A percentile compares a stretch with the other conserved stretches of the same genome.
These are phyloP conservation scores for Hemisphaericaspora lyxosophila DNA, from an alignment of 1,139 yeast species.

Conservation along the genomic window DNA sequence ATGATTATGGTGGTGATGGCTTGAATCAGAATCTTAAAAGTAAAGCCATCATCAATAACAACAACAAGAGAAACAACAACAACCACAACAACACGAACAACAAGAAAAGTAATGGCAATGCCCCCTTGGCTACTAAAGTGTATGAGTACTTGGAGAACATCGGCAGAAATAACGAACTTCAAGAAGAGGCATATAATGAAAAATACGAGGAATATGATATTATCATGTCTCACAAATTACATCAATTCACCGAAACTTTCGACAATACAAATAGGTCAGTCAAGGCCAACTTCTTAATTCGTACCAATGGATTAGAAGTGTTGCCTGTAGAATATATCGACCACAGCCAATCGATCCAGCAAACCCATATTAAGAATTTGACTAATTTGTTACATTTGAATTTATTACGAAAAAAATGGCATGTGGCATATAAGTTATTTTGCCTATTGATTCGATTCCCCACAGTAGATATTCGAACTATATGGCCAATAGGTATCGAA, in stretches of 20 bases:
- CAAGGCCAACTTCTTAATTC: constrained; percentile 24
- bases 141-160: constrained; percentile 13
- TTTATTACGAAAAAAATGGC: constrained; percentile 53
- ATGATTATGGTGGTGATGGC: constrained; percentile 17
- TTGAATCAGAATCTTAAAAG: constrained; percentile 10
- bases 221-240: constrained; percentile 14
- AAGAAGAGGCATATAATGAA: constrained; percentile 10
- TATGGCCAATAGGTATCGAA: constrained; percentile 62
- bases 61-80: constrained; percentile 4
- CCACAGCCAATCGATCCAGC: constrained; percentile 11
- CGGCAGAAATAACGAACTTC: constrained; percentile 12
- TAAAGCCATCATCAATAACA: constrained; percentile 2
- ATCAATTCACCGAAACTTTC: constrained; percentile 18
- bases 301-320: constrained; percentile 32
- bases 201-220: constrained; percentile 10
- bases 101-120: constrained; percentile 8
- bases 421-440: constrained; percentile 52
- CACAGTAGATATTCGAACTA: constrained; percentile 47
- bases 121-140: constrained; percentile 8
- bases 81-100: constrained; percentile 5
- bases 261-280: constrained; percentile 24
- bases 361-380: constrained; percentile 33
- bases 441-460: constrained; percentile 48
- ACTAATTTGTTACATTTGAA: constrained; percentile 35
- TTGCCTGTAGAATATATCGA: constrained; percentile 20